phyloP scores from a whole-genome alignment of 768 basidiomycete genomes.

The Tylopilus sp. region DNA sequence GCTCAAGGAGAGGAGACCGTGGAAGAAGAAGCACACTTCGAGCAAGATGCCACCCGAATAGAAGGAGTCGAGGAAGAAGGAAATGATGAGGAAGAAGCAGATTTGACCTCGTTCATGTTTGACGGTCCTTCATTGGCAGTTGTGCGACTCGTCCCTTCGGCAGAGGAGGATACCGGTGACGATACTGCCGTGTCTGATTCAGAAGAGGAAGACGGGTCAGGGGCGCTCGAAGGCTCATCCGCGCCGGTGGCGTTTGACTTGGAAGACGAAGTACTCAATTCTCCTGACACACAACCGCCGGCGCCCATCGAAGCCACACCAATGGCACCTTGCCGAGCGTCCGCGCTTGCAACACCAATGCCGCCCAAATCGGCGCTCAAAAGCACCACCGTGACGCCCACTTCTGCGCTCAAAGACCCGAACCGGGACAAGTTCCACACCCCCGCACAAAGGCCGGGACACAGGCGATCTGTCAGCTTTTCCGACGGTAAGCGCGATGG shows the following conservation, averaged over 20 bases:
- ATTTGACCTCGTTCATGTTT: constrained; percentile 69
- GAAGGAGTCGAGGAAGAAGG: constrained; percentile 46
- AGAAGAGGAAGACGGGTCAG: constrained; percentile 22
- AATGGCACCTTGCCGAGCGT: constrained; percentile 11
- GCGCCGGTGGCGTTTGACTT: constrained; percentile 21
- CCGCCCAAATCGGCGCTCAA: constrained; percentile 41
- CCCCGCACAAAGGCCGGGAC: constrained; percentile 46
- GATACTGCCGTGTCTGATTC: constrained; percentile 41
- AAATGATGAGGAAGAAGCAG: constrained; percentile 65
- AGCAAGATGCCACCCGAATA: constrained; percentile 35
- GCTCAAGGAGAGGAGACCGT: constrained; percentile 9
- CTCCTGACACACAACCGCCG: constrained; percentile 3
- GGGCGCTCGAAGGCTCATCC: constrained; percentile 4
- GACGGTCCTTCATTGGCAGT: constrained; percentile 56
- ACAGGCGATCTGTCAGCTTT: constrained; percentile 91
- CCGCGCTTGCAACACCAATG: constrained; percentile 22
- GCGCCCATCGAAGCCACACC: constrained; percentile 19
- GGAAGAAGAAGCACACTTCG: constrained; percentile 15
- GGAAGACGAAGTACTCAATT: constrained; percentile 37
- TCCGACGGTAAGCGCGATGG: constrained; percentile 91
- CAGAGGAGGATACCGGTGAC: constrained; percentile 30
- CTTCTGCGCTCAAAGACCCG: constrained; percentile 55
- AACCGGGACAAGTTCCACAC: constrained; percentile 49
- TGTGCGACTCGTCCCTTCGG: constrained; percentile 47
- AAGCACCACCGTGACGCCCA: constrained; percentile 48